Evolutionary conservation across 176 grass and related monocot genomes (phyloP), one percentile per base, ranked within the genome.

Genomic region (Otatea glauca): DNA sequence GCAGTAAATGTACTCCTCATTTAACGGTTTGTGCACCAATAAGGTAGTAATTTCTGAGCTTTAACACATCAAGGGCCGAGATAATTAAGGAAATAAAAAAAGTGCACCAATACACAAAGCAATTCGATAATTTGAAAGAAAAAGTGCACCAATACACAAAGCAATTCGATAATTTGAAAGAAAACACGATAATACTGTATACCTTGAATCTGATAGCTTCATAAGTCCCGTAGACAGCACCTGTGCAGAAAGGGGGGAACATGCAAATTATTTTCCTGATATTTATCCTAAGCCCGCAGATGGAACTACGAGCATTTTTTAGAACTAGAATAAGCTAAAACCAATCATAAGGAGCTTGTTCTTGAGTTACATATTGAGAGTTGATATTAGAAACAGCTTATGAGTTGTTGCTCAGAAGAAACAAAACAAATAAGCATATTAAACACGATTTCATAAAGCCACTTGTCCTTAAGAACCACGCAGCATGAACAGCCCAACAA

Each of bases 171-270:
- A 42, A 75, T 82, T 39, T 38, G 7, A 71, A 56, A 59, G 15
- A 1, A 56, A 53, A 47, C 1, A 83, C 3, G 55, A 35, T 16
- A 55, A 45, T 41, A 53, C 17, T 49, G 25, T 68, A 62, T 89
- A 94, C 95, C 89, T 82, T 98, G 86, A 86, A 90, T 92, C 93
- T 94, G 68, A 98, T 89, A 88, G 96, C 96, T 37, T 93, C 96
- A 37, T 92, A 90, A 51, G 96, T 98, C 65, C 96, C 96, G 86
- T 92, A 98, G 81, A 94, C 92, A 48, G 96, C 96, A 90, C 96
- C 96, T 95, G 88, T 23, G 37, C 27, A 84, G 16, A 70, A 70
- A 59, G 24, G 76, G 39, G 4, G 54, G 50, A 63, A 62, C 41
- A 77, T 65, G 41, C 9, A 32, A 67, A 51, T 79, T 74, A 83